Evolutionary conservation across 441 rosid species (phyloP).

Genomic region (Gossypium lobatum): DNA sequence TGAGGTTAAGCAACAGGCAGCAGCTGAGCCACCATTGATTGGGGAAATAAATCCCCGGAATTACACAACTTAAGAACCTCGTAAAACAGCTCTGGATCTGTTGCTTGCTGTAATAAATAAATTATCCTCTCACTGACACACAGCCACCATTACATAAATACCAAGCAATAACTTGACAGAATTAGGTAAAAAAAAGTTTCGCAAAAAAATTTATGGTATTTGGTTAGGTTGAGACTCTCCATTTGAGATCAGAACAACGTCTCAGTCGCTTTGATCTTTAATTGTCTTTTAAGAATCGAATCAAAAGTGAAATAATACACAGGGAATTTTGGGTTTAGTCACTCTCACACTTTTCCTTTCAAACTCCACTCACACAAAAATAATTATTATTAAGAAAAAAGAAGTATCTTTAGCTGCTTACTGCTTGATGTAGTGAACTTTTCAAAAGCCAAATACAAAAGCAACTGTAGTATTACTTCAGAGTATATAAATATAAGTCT

Average conservation of each 20-base stretch:
- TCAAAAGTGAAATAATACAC: constrained; percentile 36
- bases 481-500: background rate
- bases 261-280: constrained; percentile 33
- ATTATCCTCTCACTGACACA: constrained; percentile 24
- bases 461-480: background rate
- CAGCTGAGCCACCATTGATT: background rate
- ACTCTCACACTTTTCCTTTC: constrained; percentile 21
- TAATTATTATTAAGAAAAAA: background rate
- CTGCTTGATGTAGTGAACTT: constrained; percentile 5
- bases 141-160: constrained; percentile 21
- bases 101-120: constrained; percentile 16
- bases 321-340: constrained; percentile 31
- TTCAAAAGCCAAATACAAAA: background rate
- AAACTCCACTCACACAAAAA: background rate
- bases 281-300: constrained; percentile 33
- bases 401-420: background rate
- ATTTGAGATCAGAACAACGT: constrained; percentile 41
- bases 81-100: constrained; percentile 18
- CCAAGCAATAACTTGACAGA: background rate
- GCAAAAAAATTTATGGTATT: constrained; percentile 33
- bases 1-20: background rate
- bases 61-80: background rate
- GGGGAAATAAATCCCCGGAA: background rate
- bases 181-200: background rate
- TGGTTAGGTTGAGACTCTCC: constrained; percentile 29